Evolutionary conservation across 495 filamentous ascomycete genomes (phyloP), one percentile per base, ranked within the genome.

Genomic region (Hypomontagnella monticulosa): DNA sequence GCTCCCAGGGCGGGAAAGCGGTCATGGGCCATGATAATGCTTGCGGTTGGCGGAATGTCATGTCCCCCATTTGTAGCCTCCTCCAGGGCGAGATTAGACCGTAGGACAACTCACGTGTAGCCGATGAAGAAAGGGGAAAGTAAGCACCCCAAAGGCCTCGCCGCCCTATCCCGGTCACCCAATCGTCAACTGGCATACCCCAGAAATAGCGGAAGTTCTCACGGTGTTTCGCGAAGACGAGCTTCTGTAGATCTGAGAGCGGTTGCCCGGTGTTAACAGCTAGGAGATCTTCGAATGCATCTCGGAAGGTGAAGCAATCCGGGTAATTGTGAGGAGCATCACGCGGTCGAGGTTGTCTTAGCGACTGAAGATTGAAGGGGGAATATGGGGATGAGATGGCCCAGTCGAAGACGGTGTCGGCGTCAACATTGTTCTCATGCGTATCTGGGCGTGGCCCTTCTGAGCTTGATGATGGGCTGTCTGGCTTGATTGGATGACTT

Each of bases 251-350:
- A 43, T 62, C 47, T 9, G 54, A 48, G 11, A 69, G 61, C 19
- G 60, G 67, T 14, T 58, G 40, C 0, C 73, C 77, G 3, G 76
- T 67, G 30, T 54, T 66, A 8, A 56, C 73, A 1, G 57, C 62
- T 4, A 81, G 61, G 18, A 81, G 71, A 59, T 81, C 78, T 47
- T 81, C 76, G 43, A 79, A 80, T 48, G 77, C 77, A 38, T 81
- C 77, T 11, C 62, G 48, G 70, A 79, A 81, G 16, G 73, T 76
- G 10, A 75, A 74, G n/a, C 36, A 20, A 2, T 41, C 33, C n/a
- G 57, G 62, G n/a, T 54, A 67, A 30, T 57, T 57, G 8, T 27
- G 38, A n/a, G 73, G 71, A 6, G 70, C 61, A 23, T 66, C 75
- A 12, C 47, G 49, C 0, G 74, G 75, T 0, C 43, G 56, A 5